Evolutionary conservation across 805 yeast species (phyloP).

Genomic region (Gaillardinia entomophila): DNA sequence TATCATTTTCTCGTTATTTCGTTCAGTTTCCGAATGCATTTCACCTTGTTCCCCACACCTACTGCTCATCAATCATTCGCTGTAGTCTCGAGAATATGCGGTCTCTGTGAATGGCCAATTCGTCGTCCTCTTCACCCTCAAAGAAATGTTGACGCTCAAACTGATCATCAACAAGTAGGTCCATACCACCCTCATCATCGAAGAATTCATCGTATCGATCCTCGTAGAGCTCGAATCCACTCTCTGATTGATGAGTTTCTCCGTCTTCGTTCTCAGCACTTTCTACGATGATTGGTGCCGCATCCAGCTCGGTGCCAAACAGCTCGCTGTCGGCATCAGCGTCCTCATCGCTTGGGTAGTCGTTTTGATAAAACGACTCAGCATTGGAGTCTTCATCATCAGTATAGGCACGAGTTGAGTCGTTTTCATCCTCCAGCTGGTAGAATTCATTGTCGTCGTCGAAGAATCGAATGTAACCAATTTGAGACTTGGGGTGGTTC

Average conservation of each 20-base stretch:
- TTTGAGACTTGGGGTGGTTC: conserved; percentile 42
- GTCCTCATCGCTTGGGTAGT: conserved; percentile 92
- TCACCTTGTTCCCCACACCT: background rate
- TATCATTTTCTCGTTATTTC: too few species aligned
- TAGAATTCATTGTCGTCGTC: conserved; percentile 47
- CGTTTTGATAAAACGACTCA: conserved; percentile 86
- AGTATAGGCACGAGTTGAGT: conserved; percentile 24
- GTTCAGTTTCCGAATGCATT: too few species aligned
- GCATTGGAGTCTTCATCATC: conserved; percentile 88
- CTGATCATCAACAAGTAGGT: conserved; percentile 5
- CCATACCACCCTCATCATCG: conserved; percentile 9
- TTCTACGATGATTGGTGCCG: conserved; percentile 13
- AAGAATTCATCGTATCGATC: conserved; percentile 11
- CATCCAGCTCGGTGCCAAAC: conserved; percentile 7
- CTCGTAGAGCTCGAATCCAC: conserved; percentile 10
- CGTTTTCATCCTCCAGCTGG: conserved; percentile 35
- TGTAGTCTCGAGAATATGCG: conserved; percentile 53
- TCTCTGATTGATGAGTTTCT: conserved; percentile 11
- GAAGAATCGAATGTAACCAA: conserved; percentile 50
- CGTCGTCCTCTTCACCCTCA: conserved; percentile 50
- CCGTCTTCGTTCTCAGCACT: conserved; percentile 14
- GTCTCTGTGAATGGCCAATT: conserved; percentile 59
- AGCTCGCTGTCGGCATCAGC: conserved; percentile 28
- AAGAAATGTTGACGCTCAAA: conserved; percentile 50
- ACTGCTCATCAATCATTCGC: conserved; percentile 43